Evolutionary conservation across 495 filamentous ascomycete species (phyloP), one percentile per base, ranked within the genome.

Genomic region (Sabuloglossum arenarium): DNA sequence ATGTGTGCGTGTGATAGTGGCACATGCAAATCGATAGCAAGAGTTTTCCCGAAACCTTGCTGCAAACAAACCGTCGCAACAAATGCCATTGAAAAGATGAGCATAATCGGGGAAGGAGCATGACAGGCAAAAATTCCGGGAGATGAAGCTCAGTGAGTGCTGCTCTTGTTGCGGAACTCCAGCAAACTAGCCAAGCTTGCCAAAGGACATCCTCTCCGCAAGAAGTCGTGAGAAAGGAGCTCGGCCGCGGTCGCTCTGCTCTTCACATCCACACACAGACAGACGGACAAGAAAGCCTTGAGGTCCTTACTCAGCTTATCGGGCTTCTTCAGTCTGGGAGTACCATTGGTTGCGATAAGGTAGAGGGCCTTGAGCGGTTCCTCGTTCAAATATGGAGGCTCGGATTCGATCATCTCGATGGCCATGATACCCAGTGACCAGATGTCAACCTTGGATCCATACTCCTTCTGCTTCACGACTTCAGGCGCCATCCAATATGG

Each of bases 401-500:
- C 91, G 11, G 85, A 90, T 69, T 98, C 93, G 64, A 98, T 98
- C 93, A 98, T 95, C 72, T 98, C 91, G 61, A 98, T 98, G 42
- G 91, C 90, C 91, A 97, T 98, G 71, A 98, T 98, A 62, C 91
- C 91, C 52, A 98, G 75, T 12, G 90, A 96, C 91, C 91, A 97
- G 62, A 96, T 95, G 64, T 98, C 91, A 56, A 97, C 91, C 75
- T 98, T 98, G 61, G 85, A 82, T 37, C 88, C 91, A 64, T 98
- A 98, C 66, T 95, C 89, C 73, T 95, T 95, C 67, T 96, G 91
- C 73, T 96, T 97, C 64, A 98, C 91, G 16, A 98, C 91, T 67
- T 98, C 91, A 31, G 91, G 91, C 1, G 91, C 91, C 91, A 98
- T 98, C 91, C 91, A 98, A 73, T 97, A 98, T 0, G 91, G 91